Base-by-base conservation (phyloP, 306 rosid species). In the Castanopsis chinensis region DNA sequence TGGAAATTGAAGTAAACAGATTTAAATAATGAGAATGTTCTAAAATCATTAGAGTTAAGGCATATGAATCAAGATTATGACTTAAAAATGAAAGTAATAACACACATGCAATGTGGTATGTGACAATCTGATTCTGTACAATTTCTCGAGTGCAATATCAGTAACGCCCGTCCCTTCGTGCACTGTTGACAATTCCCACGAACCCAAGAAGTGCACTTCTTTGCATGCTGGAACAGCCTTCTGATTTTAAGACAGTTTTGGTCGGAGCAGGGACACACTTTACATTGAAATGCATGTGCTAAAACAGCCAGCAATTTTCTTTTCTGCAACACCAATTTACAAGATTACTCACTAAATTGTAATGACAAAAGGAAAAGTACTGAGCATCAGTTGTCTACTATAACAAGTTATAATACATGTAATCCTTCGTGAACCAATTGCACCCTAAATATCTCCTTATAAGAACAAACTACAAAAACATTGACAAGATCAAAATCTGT, bases 81-180 rank as follows among this genome's bases (percentile, higher is more conserved):
- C 53, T 49, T 49, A 13, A 49, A 49, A 13, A 49, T 12, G 14
- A 49, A 49, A 1, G 53, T 49, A 13, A 49, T 49, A 8, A 79
- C 88, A 18, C 17, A 87, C 90, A 7, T 69, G 88, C 91, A 89
- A 1, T 85, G 90, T 0, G 87, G 88, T 45, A 81, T 7, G 35
- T 3, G 32, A 55, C 96, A 91, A 59, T 71, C 20, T 2, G 82
- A 76, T 56, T 86, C 85, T 53, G 15, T 37, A 43, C 93, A 91
- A 43, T 20, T 32, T 55, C 27, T 71, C 0, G 87, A 84, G 78
- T 87, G 93, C 5, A 41, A 5, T 4, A 1, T 37, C 35, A 87
- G 19, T 10, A 17, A 57, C 15, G 2, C 0, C 88, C 87, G 81
- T 30, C 59, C 77, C 79, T 86, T 87, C 80, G 65, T 52, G 60